Conservation (phyloP, 495 filamentous ascomycete genomes). For the Pseudoneurospora amorphoporcata region DNA sequence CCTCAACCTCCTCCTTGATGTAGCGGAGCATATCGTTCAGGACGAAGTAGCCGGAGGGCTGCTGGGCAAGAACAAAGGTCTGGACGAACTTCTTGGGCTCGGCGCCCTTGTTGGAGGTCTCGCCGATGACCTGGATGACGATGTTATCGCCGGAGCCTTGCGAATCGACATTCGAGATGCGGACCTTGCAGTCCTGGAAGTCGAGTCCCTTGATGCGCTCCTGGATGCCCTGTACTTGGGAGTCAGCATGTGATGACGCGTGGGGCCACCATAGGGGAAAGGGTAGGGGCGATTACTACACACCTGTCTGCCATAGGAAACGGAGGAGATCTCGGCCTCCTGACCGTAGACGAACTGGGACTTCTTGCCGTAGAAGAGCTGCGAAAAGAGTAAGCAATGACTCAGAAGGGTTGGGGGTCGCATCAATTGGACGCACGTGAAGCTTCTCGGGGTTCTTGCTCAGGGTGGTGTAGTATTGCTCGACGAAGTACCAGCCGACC, state of each 20-base stretch:
- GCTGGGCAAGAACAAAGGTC: slow-evolving; percentile 95
- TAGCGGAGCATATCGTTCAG: slow-evolving; percentile 97
- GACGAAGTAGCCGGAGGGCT: slow-evolving; percentile 95
- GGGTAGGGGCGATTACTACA: slow-evolving; percentile 20
- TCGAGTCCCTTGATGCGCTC: slow-evolving; percentile 86
- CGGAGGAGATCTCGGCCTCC: slow-evolving; percentile 75
- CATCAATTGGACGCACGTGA: slow-evolving; percentile 48
- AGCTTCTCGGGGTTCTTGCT: slow-evolving; percentile 91
- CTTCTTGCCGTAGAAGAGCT: slow-evolving; percentile 71
- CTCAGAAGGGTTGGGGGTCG: background rate
- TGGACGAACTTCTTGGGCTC: slow-evolving; percentile 92
- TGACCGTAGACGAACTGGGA: slow-evolving; percentile 77
- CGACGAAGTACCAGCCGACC: slow-evolving; percentile 98
- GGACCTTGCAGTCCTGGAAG: slow-evolving; percentile 96
- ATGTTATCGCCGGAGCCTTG: slow-evolving; percentile 88
- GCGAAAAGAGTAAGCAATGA: slow-evolving; percentile 11
- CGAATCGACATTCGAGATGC: slow-evolving; percentile 94
- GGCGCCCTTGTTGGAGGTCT: slow-evolving; percentile 86
- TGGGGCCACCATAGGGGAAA: background rate
- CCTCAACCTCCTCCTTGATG: slow-evolving; percentile 67
- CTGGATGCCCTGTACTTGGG: slow-evolving; percentile 60
- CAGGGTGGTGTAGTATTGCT: slow-evolving; percentile 97
- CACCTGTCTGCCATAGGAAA: slow-evolving; percentile 78
- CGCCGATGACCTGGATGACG: slow-evolving; percentile 93
- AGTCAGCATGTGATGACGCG: slow-evolving; percentile 7